Evolutionary conservation across 1,139 yeast genomes (phyloP).

Genomic region (Tardiomyces digboiensis): DNA sequence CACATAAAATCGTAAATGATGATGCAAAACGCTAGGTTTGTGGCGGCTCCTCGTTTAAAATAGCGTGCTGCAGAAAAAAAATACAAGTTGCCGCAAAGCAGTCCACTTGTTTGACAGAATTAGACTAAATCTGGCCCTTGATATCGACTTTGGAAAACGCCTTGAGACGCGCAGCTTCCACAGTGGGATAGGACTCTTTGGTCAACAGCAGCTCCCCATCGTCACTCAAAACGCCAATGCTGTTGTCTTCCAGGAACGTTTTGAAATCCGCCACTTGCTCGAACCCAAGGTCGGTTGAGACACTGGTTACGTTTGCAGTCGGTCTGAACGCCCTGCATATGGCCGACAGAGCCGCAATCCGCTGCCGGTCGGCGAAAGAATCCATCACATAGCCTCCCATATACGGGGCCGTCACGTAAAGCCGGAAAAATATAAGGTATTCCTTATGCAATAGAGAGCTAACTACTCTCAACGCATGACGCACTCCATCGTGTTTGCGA

Average conservation of each 20-base stretch:
- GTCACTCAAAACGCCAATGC: conserved; percentile 22
- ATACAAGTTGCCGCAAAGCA: no score
- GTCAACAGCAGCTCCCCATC: conserved; percentile 29
- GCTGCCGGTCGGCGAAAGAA: conserved; percentile 43
- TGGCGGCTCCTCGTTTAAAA: no score
- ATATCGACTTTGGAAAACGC: conserved; percentile 68
- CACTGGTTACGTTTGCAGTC: conserved; percentile 34
- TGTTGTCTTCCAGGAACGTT: conserved; percentile 34
- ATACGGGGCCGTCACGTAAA: conserved; percentile 33
- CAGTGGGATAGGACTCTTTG: conserved; percentile 36
- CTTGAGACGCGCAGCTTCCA: conserved; percentile 34
- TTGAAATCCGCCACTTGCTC: conserved; percentile 25
- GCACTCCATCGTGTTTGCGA: conserved; percentile 26
- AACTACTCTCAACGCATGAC: conserved; percentile 37
- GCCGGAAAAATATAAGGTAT: conserved; percentile 43
- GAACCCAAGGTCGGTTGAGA: conserved; percentile 42
- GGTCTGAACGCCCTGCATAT: conserved; percentile 56
- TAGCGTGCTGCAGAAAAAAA: no score
- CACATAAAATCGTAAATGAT: no score
- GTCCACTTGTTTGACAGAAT: no score
- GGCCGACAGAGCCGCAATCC: conserved; percentile 49
- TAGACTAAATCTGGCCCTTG: conserved; percentile 66
- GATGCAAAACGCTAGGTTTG: no score
- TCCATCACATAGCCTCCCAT: conserved; percentile 36
- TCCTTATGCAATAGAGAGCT: conserved; percentile 37